Evolutionary conservation across 179 eudicot genomes (phyloP).

Genomic region (Sideroxylon spinosum): DNA sequence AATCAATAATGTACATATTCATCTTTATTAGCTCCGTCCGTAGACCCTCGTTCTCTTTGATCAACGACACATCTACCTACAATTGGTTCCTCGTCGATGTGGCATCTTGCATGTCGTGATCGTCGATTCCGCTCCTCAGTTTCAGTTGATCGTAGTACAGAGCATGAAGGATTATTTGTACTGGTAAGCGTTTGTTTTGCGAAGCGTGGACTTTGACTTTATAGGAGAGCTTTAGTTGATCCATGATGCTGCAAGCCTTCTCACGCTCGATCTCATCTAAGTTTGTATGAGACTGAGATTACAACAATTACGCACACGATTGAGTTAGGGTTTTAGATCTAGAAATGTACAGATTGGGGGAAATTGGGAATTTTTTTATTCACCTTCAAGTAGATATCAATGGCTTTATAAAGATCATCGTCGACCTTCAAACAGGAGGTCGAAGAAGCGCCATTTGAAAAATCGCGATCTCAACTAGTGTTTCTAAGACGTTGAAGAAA

Average conservation of each 20-base stretch:
- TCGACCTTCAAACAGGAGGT: too few relatives aligned
- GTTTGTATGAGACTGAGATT: slow-evolving; percentile 73
- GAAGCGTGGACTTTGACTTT: slow-evolving; percentile 93
- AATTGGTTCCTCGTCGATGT: slow-evolving; percentile 44
- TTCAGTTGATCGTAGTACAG: slow-evolving; percentile 82
- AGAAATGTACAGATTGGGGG: neutral
- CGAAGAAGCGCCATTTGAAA: too few relatives aligned
- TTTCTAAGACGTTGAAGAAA: too few relatives aligned
- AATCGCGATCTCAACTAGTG: too few relatives aligned
- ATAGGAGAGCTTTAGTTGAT: slow-evolving; percentile 77
- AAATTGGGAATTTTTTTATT: neutral
- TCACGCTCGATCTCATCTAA: slow-evolving; percentile 93
- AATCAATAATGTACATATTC: slow-evolving; percentile 69
- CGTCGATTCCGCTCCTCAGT: slow-evolving; percentile 57
- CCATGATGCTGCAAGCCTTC: slow-evolving; percentile 84
- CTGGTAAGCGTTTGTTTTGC: slow-evolving; percentile 87
- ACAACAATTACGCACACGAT: neutral
- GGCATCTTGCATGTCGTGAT: slow-evolving; percentile 21
- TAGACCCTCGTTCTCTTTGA: slow-evolving; percentile 72
- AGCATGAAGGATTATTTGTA: slow-evolving; percentile 83
- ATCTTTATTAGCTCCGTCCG: slow-evolving; percentile 63
- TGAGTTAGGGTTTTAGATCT: neutral
- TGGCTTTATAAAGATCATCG: slow-evolving; percentile 75
- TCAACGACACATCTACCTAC: slow-evolving; percentile 54
- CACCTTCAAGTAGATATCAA: slow-evolving; percentile 84